Evolutionary conservation across 2,329 filamentous ascomycete genomes (phyloP).

Genomic region (Fusarium algeriense): DNA sequence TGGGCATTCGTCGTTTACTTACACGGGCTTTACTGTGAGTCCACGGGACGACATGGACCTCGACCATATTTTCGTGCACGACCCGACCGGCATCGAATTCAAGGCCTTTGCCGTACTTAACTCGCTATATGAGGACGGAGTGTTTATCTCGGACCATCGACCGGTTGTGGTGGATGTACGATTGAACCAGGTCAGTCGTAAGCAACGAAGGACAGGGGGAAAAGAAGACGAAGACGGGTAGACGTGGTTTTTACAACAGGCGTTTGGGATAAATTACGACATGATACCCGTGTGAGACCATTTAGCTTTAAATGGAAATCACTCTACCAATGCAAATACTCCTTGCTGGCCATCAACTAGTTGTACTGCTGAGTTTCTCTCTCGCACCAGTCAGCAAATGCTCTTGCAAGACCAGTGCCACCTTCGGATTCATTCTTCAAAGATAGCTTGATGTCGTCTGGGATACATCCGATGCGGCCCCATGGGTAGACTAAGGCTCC

Average conservation of each 20-base stretch:
- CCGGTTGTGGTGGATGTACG: slow-evolving; percentile 48
- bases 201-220: background rate
- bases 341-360: background rate
- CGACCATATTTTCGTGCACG: slow-evolving; percentile 51
- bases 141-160: slow-evolving; percentile 52
- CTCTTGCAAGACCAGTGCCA: slow-evolving; percentile 9
- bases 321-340: background rate
- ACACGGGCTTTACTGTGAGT: slow-evolving; percentile 46
- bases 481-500: slow-evolving; percentile 31
- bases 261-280: slow-evolving; percentile 16
- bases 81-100: slow-evolving; percentile 43
- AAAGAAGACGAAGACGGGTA: background rate
- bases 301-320: slow-evolving; percentile 8
- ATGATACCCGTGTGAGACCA: slow-evolving; percentile 28
- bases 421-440: slow-evolving; percentile 24
- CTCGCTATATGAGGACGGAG: slow-evolving; percentile 44
- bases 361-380: slow-evolving; percentile 12
- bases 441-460: slow-evolving; percentile 20
- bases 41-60: slow-evolving; percentile 41
- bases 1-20: slow-evolving; percentile 47
- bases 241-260: background rate
- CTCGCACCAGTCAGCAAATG: slow-evolving; percentile 34
- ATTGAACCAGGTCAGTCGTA: slow-evolving; percentile 29
- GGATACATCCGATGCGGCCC: slow-evolving; percentile 31
- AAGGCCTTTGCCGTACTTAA: slow-evolving; percentile 46